phyloP scores from a whole-genome alignment of 495 filamentous ascomycete species.

The Podospora pseudoanserina region DNA sequence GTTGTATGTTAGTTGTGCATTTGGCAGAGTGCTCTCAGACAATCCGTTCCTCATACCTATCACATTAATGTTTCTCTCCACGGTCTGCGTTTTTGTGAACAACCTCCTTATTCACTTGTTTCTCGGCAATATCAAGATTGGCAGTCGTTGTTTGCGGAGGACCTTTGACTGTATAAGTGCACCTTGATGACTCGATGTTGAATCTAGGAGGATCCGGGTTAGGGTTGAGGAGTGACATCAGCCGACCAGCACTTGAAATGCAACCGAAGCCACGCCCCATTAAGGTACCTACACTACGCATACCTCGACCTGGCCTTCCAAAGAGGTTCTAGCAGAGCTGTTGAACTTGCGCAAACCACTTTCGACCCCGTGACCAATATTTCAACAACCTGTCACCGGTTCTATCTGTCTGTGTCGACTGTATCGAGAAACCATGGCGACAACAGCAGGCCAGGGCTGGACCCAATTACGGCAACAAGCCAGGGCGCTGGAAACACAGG shows the following conservation, averaged over 20 bases:
- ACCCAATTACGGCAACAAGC: conserved; percentile 93
- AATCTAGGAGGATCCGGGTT: background rate
- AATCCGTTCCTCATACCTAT: background rate
- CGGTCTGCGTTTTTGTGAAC: background rate
- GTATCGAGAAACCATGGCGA: conserved; percentile 48
- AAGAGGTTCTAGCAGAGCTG: background rate
- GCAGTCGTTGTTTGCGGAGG: background rate
- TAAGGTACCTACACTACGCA: background rate
- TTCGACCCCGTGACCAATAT: background rate
- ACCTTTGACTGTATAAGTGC: background rate
- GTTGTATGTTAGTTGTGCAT: background rate
- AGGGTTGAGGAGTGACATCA: conserved; percentile 1
- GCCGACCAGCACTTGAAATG: background rate
- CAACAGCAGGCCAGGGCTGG: conserved; percentile 78
- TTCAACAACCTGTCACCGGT: background rate
- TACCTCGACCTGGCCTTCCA: conserved; percentile 1
- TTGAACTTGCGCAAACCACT: background rate
- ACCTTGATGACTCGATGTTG: background rate
- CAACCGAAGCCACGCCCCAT: background rate
- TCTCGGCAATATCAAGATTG: background rate
- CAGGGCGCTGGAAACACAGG: conserved; percentile 86
- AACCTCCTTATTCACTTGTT: background rate
- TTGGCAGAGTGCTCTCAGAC: background rate
- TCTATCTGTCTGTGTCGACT: background rate
- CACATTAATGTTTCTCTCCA: background rate